Evolutionary conservation across 2,329 filamentous ascomycete species (phyloP), one percentile per base, ranked within the genome.

Genomic region (Fusarium concolor): DNA sequence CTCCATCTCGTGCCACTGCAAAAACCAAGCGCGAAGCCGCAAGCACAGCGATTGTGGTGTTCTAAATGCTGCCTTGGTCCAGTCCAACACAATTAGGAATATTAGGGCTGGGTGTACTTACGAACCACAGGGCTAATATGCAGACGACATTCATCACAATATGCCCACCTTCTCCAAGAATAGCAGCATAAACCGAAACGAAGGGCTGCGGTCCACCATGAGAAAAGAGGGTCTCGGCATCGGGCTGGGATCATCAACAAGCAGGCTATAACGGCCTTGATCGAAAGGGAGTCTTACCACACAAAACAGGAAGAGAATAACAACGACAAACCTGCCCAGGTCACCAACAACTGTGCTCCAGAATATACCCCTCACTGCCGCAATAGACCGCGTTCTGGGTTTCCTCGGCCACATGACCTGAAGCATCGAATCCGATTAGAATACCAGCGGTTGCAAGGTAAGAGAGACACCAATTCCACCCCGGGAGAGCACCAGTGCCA

Each of bases 251-350:
- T n/a, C n/a, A n/a, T n/a, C n/a, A n/a, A n/a, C n/a, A n/a, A n/a
- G n/a, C n/a, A n/a, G n/a, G n/a, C n/a, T n/a, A n/a, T n/a, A n/a
- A n/a, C n/a, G n/a, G n/a, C n/a, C n/a, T n/a, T n/a, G n/a, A n/a
- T n/a, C n/a, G n/a, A n/a, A n/a, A n/a, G 3, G 2, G 5, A 9
- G 4, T 35, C 35, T 22, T 31, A 53, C 54, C 46, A 56, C 54
- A 6, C 54, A 56, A n/a, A 56, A 56, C 17, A 56, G 17, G 15
- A 56, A 56, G 3, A 56, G 54, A 5, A 56, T 53, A 3, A 56
- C 24, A 0, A 56, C 54, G 0, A 0, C 1, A n/a, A 56, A 56
- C 0, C 54, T 46, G 0, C 54, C 54, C 3, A 56, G 4, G 3
- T 46, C 54, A 22, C 54, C 52, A 5, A 53, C 38, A 0, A 56